Evolutionary conservation across 2,329 filamentous ascomycete genomes (phyloP).

Genomic region (Xylaria sp.): DNA sequence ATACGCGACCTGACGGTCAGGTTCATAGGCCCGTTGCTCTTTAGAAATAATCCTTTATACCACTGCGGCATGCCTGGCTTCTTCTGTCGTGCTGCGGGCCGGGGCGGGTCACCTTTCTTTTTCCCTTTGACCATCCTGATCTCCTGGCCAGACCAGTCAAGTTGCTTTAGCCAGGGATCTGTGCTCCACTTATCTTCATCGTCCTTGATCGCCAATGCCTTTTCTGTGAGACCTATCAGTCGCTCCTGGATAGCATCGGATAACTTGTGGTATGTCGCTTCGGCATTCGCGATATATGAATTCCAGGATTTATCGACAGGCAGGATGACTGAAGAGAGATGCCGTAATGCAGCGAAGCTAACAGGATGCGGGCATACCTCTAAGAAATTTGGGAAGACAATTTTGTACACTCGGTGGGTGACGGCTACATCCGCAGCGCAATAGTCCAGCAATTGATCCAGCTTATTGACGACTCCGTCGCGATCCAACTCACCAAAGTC

Average conservation of each 20-base stretch:
- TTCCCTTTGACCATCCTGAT: constrained; percentile 91
- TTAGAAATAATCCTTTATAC: constrained; percentile 91
- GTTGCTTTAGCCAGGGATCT: constrained; percentile 91
- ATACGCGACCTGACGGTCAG: constrained; percentile 89
- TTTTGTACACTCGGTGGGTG: constrained; percentile 93
- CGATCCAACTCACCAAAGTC: constrained; percentile 86
- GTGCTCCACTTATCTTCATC: constrained; percentile 74
- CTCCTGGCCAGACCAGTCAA: constrained; percentile 96
- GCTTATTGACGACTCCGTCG: constrained; percentile 71
- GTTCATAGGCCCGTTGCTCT: constrained; percentile 73
- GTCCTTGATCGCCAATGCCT: constrained; percentile 78
- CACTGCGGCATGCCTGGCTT: constrained; percentile 93
- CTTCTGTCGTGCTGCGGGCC: constrained; percentile 86
- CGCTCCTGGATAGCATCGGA: constrained; percentile 81
- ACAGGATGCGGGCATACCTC: constrained; percentile 94
- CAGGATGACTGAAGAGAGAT: constrained; percentile 92
- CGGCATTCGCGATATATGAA: constrained; percentile 82
- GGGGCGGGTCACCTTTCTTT: constrained; percentile 81
- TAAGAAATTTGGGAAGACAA: constrained; percentile 90
- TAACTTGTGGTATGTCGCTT: constrained; percentile 82
- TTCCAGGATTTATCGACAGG: constrained; percentile 92
- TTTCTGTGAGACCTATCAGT: constrained; percentile 76
- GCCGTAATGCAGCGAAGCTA: constrained; percentile 92
- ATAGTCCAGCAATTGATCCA: constrained; percentile 89
- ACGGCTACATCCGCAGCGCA: constrained; percentile 94